Base-by-base conservation (phyloP, 805 yeast genomes). In the Wickerhamiella spandovensis region DNA sequence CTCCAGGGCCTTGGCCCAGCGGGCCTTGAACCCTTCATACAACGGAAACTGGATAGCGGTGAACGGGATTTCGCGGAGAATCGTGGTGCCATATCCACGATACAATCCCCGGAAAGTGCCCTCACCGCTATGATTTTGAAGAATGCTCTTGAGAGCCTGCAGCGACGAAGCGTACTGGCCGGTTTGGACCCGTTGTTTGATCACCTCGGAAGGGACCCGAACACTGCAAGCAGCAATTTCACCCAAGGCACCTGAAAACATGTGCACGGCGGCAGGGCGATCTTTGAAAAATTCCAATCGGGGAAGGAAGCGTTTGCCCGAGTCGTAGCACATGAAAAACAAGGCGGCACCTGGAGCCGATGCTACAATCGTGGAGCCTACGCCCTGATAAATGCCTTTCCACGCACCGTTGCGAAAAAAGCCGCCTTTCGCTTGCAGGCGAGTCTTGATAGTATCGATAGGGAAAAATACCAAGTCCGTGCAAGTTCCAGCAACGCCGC, bases 381-480 rank as follows among this genome's bases (percentile, higher is more conserved):
- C 72, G 1, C 99, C 99, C 57, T 82, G 74, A 59, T 92, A 92
- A 20, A 92, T 80, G 0, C 97, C 97, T 47, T 67, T 70, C 77
- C 90, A 90, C 1, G 96, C 98, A 25, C 99, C 99, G 67, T 89
- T 90, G 17, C 67, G 70, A 64, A 87, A 85, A 61, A 92, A 90
- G 0, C 98, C 98, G 35, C 95, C 96, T 62, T 79, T 79, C 20
- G 98, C 97, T 65, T 92, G 99, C 15, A 92, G 70, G 51, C 99
- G 72, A 0, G 99, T 92, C 67, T 92, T 92, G 51, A 92, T 59
- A 1, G 99, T 92, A 60, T 92, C 99, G 39, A 92, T 86, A 13
- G 99, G 98, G 71, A 90, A 92, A 67, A 92, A 92, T 3, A 83
- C 87, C 38, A 92, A 71, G 67, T 92, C 99, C 1, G 97, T 89